A percentile compares a stretch with the other conserved stretches of the same genome.
Evolutionary conservation across 2,329 filamentous ascomycete species (phyloP).

Genomic region (Pestalotiopsis sp.): DNA sequence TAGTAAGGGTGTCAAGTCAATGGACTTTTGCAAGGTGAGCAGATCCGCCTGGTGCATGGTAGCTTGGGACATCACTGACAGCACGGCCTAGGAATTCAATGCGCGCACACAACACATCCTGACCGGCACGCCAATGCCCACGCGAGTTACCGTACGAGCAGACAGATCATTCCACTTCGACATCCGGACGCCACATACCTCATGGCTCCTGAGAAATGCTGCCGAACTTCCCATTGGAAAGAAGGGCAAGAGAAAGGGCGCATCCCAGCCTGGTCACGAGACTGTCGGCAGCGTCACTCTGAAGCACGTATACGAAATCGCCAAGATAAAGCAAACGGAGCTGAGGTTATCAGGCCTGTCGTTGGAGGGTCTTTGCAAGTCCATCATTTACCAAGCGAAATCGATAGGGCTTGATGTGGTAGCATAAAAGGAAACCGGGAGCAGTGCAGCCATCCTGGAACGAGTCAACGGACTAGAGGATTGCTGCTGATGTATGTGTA

Average conservation of each 20-base stretch:
- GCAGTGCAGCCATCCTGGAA: not conserved
- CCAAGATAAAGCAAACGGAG: conserved; percentile 89
- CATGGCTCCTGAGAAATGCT: conserved; percentile 83
- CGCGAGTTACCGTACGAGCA: conserved; percentile 86
- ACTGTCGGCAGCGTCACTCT: conserved; percentile 83
- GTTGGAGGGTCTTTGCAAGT: conserved; percentile 72
- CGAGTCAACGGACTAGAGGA: not conserved
- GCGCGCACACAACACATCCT: conserved; percentile 85
- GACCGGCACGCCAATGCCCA: conserved; percentile 83
- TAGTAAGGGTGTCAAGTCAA: conserved; percentile 97
- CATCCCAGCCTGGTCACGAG: conserved; percentile 74
- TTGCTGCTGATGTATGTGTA: conserved; percentile 1
- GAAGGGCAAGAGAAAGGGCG: conserved; percentile 79
- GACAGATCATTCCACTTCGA: conserved; percentile 95
- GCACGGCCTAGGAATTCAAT: conserved; percentile 81
- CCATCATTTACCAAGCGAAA: conserved; percentile 75
- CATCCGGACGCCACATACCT: conserved; percentile 90
- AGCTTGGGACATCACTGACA: conserved; percentile 18
- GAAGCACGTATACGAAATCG: conserved; percentile 98
- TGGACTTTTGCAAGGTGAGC: conserved; percentile 97
- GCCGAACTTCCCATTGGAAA: conserved; percentile 73
- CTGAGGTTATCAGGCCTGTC: conserved; percentile 72
- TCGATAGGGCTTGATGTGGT: conserved; percentile 75
- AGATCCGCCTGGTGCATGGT: not conserved
- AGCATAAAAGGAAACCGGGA: conserved; percentile 44